These are phyloP conservation scores for Macrocystidia cucumis DNA, from an alignment of 1,284 basidiomycete species.

Conservation along the genomic window DNA sequence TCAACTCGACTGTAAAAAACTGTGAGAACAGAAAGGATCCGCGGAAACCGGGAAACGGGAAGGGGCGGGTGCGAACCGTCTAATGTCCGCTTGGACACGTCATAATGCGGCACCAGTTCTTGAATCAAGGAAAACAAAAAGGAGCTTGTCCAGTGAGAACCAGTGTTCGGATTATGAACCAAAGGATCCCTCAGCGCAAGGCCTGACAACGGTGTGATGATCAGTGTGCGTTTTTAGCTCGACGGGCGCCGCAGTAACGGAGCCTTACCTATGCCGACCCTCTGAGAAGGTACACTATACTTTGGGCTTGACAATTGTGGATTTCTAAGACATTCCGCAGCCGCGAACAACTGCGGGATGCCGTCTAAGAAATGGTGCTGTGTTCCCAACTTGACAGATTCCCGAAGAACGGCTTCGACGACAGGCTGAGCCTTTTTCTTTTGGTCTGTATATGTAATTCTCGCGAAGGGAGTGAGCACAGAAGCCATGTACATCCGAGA, in stretches of 20 bases:
- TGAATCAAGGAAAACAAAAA: slow-evolving; percentile 70
- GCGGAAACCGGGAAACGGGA: background rate
- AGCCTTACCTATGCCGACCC: slow-evolving; percentile 54
- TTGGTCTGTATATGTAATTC: slow-evolving; percentile 51
- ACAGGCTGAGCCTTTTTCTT: slow-evolving; percentile 56
- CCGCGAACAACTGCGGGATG: slow-evolving; percentile 62
- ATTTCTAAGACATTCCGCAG: slow-evolving; percentile 38
- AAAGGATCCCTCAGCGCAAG: slow-evolving; percentile 56
- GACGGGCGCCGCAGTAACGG: slow-evolving; percentile 1
- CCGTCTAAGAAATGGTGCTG: slow-evolving; percentile 75
- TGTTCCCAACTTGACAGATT: slow-evolving; percentile 78
- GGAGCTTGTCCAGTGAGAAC: slow-evolving; percentile 65
- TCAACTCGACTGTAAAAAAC: slow-evolving; percentile 28
- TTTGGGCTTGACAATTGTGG: slow-evolving; percentile 29
- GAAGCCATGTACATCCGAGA: slow-evolving; percentile 72
- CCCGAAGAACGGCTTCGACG: slow-evolving; percentile 67
- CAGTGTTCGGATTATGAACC: slow-evolving; percentile 59
- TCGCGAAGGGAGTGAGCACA: slow-evolving; percentile 57
- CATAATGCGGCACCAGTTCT: slow-evolving; percentile 57
- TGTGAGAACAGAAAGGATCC: background rate
- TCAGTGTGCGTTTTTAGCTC: too few species aligned
- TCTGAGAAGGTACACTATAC: slow-evolving; percentile 33
- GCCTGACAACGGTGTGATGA: too few species aligned
- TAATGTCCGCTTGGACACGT: slow-evolving; percentile 32
- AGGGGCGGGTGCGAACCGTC: slow-evolving; percentile 46